A percentile compares a stretch with the other conserved stretches of the same genome.
These are phyloP conservation scores for Multifurca ochricompacta DNA, from an alignment of 768 basidiomycete species.

Conservation along the genomic window DNA sequence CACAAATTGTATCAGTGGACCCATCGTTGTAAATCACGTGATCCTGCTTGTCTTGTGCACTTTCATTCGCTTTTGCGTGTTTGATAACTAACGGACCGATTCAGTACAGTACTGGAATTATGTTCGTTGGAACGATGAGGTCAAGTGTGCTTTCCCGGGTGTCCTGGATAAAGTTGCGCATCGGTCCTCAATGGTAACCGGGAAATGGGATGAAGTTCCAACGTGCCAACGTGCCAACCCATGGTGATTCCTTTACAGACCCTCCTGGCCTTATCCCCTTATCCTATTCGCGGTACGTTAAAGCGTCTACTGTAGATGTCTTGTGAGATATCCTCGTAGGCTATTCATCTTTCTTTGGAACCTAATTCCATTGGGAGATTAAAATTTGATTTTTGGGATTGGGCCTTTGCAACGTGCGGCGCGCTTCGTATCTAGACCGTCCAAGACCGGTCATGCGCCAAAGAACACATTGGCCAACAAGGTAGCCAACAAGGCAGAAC, in stretches of 20 bases:
- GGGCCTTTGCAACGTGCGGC: background rate
- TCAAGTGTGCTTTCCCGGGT: background rate
- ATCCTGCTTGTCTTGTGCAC: background rate
- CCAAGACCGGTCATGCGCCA: conserved; percentile 6
- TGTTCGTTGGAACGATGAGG: background rate
- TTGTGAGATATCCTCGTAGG: background rate
- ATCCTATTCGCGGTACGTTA: background rate
- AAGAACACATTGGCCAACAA: background rate
- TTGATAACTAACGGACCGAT: background rate
- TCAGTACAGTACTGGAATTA: background rate
- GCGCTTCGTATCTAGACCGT: background rate
- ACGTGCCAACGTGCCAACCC: background rate
- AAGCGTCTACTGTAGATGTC: background rate
- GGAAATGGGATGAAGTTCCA: background rate
- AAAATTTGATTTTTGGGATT: background rate
- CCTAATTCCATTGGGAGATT: background rate
- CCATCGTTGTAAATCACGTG: background rate
- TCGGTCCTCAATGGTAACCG: background rate
- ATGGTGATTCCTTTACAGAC: background rate
- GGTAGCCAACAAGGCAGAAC: background rate
- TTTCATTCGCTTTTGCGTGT: background rate
- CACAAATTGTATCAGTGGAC: background rate
- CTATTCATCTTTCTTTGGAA: background rate
- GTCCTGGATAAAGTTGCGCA: background rate
- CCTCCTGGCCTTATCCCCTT: background rate